These are phyloP conservation scores for Helicosporidium sp. DNA, from an alignment of 139 green algal species.

Conservation along the genomic window DNA sequence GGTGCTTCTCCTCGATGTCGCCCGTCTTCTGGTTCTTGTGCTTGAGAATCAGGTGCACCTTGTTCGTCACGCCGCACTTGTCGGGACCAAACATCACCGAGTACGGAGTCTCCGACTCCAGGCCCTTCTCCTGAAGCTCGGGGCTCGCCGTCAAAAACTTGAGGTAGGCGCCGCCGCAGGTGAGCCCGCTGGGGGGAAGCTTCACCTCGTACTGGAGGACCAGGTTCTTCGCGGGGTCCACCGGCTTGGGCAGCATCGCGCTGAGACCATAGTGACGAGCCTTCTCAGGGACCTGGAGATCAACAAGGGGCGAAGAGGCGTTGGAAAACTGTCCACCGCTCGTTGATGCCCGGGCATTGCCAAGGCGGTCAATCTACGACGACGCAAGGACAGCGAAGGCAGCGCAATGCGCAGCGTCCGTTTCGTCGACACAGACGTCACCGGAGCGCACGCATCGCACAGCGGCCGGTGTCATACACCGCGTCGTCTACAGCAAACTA, in stretches of 20 bases:
- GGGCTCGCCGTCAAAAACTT: conserved; percentile 60
- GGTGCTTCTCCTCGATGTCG: conserved; percentile 78
- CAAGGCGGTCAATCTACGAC: too few species aligned
- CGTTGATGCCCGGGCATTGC: too few species aligned
- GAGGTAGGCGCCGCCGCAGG: conserved; percentile 73
- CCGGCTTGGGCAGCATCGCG: conserved; percentile 19
- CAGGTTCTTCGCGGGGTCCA: conserved; percentile 37
- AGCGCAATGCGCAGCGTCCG: too few species aligned
- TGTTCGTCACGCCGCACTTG: conserved; percentile 77
- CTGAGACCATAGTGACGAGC: conserved; percentile 57
- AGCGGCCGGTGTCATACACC: too few species aligned
- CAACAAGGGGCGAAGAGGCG: background rate
- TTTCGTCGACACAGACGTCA: too few species aligned
- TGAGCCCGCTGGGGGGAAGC: conserved; percentile 28
- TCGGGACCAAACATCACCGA: conserved; percentile 97
- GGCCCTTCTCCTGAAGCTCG: conserved; percentile 28
- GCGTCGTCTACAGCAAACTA: too few species aligned
- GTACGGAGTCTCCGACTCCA: conserved; percentile 74
- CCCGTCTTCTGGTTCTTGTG: conserved; percentile 67
- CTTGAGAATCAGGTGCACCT: conserved; percentile 78
- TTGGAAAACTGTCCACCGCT: background rate
- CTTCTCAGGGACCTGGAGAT: conserved; percentile 42
- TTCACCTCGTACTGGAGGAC: conserved; percentile 68
- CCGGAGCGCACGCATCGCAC: too few species aligned
- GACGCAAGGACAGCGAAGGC: too few species aligned